These are phyloP conservation scores for Barnettozyma siamensis DNA, from an alignment of 805 yeast genomes.

Conservation along the genomic window DNA sequence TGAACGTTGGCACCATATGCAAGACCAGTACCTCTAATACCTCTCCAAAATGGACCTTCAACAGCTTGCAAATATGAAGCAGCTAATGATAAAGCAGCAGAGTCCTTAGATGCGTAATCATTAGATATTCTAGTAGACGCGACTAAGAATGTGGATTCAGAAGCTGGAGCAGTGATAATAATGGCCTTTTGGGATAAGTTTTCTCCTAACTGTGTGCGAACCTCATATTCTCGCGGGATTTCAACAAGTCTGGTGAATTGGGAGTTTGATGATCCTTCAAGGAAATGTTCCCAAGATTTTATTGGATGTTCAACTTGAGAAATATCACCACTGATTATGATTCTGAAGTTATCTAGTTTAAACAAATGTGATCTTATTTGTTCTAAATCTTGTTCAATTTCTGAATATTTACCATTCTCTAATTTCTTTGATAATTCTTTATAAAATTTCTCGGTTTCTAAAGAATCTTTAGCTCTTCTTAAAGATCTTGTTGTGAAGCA, in stretches of 20 bases:
- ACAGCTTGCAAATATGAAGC: slow-evolving; percentile 74
- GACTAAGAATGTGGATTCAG: slow-evolving; percentile 71
- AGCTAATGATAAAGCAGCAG: slow-evolving; percentile 65
- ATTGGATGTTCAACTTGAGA: slow-evolving; percentile 48
- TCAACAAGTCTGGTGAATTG: slow-evolving; percentile 20
- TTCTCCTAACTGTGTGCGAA: slow-evolving; percentile 51
- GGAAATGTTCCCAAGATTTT: slow-evolving; percentile 43
- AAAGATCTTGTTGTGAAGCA: slow-evolving; percentile 56
- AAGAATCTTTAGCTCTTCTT: slow-evolving; percentile 56
- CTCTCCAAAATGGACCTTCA: slow-evolving; percentile 97
- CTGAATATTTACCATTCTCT: slow-evolving; percentile 46
- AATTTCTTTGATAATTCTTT: slow-evolving; percentile 43
- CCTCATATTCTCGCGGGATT: slow-evolving; percentile 49
- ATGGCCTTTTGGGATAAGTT: slow-evolving; percentile 48
- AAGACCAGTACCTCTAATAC: slow-evolving; percentile 88
- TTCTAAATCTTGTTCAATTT: slow-evolving; percentile 46
- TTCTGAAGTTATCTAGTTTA: slow-evolving; percentile 52
- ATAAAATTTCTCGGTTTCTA: slow-evolving; percentile 56
- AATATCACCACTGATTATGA: slow-evolving; percentile 68
- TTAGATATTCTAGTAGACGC: slow-evolving; percentile 56
- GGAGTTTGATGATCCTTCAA: slow-evolving; percentile 22
- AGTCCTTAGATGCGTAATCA: slow-evolving; percentile 49
- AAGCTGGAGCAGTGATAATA: slow-evolving; percentile 71
- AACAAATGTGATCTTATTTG: slow-evolving; percentile 47
- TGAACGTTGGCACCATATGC: slow-evolving; percentile 81